Percentiles rank a stretch among this genome's conserved stretches.
Evolutionary conservation across 2,329 filamentous ascomycete species (phyloP).

Genomic region (Ophiostoma perfectum): DNA sequence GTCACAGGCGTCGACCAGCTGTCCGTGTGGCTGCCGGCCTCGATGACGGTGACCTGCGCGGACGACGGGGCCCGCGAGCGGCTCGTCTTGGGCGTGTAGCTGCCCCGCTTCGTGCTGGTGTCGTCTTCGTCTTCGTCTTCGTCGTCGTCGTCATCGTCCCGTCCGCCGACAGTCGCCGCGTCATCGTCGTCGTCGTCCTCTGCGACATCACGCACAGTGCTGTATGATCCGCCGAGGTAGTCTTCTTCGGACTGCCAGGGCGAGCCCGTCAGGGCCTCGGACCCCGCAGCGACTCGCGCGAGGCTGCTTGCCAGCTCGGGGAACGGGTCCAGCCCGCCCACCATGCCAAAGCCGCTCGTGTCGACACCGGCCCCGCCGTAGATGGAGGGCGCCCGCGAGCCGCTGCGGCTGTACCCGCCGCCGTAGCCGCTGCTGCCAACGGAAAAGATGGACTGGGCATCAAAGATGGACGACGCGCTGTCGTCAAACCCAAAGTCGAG

Average conservation of each 20-base stretch:
- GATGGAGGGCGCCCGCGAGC: conserved; percentile 6
- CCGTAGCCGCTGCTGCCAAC: conserved; percentile 19
- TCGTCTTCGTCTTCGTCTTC: conserved; percentile 25
- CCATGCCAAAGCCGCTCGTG: background rate
- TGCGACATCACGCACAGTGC: conserved; percentile 24
- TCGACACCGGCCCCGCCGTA: conserved; percentile 11
- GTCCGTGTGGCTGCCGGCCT: background rate
- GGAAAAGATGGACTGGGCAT: conserved; percentile 28
- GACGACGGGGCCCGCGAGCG: conserved; percentile 18
- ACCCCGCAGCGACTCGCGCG: background rate
- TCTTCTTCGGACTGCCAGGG: conserved; percentile 22
- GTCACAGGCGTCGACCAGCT: conserved; percentile 10
- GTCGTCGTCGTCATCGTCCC: conserved; percentile 27
- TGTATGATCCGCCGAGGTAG: conserved; percentile 23
- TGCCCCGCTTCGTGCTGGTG: conserved; percentile 15
- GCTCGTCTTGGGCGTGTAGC: conserved; percentile 7
- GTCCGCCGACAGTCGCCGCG: conserved; percentile 22
- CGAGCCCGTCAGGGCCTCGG: conserved; percentile 12
- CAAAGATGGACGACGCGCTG: conserved; percentile 39
- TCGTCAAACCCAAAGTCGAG: conserved; percentile 47
- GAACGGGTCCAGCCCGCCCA: conserved; percentile 18
- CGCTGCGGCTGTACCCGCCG: conserved; percentile 13
- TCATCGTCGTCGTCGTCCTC: conserved; percentile 26
- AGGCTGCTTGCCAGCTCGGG: conserved; percentile 18
- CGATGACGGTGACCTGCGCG: conserved; percentile 19